Conservation (phyloP, 1,139 yeast species). For the Hemisphaericaspora xylanilytica region DNA sequence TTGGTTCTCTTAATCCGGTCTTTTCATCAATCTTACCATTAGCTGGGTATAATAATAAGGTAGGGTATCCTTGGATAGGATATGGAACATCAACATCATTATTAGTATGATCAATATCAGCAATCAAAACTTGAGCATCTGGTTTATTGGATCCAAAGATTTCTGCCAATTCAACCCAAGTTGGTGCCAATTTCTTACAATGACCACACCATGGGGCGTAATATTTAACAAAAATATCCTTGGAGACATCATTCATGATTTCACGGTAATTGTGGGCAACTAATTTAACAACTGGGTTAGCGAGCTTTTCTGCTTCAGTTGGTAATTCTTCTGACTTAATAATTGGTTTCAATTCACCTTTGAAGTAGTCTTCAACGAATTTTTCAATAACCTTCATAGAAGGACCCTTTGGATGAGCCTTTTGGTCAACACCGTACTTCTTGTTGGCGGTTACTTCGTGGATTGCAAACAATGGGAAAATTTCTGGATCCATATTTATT, state of each 20-base stretch:
- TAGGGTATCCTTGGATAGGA: conserved; percentile 88
- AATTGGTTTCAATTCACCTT: conserved; percentile 66
- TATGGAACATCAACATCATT: conserved; percentile 75
- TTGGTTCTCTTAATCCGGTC: conserved; percentile 58
- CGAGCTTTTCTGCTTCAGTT: conserved; percentile 59
- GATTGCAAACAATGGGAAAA: conserved; percentile 88
- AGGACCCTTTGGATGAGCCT: conserved; percentile 42
- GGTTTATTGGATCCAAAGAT: conserved; percentile 52
- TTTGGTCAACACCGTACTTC: conserved; percentile 69
- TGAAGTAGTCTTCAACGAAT: conserved; percentile 62
- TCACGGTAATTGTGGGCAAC: conserved; percentile 84
- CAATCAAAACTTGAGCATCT: conserved; percentile 61
- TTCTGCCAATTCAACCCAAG: conserved; percentile 81
- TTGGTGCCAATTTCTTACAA: conserved; percentile 94
- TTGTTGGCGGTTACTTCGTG: conserved; percentile 67
- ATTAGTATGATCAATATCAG: conserved; percentile 83
- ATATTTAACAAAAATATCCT: conserved; percentile 90
- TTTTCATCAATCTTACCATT: conserved; percentile 64
- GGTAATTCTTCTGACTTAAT: conserved; percentile 89
- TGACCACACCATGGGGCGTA: conserved; percentile 99
- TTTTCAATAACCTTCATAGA: conserved; percentile 44
- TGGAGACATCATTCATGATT: conserved; percentile 61
- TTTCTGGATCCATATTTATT: conserved; percentile 75
- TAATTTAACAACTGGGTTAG: conserved; percentile 68
- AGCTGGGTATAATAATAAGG: conserved; percentile 89